phyloP scores from a whole-genome alignment of 805 yeast genomes.

The Metschnikowia lochheadii region DNA sequence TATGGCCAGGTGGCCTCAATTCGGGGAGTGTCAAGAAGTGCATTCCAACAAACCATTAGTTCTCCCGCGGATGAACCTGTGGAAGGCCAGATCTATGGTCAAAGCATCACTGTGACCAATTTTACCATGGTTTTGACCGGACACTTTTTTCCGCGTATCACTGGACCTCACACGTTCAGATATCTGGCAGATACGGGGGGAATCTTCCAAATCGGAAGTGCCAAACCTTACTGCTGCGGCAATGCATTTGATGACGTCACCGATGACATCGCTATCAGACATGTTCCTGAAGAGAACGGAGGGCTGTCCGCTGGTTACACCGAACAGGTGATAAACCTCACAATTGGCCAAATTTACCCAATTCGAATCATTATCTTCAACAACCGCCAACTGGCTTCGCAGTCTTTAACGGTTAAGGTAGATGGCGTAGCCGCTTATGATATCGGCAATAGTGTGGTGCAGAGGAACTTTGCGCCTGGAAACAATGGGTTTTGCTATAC shows the following conservation, averaged over 20 bases:
- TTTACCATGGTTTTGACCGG: background rate
- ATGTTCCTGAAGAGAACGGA: constrained; percentile 10
- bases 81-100: background rate
- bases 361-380: constrained; percentile 1
- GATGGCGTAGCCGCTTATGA: no score
- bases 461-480: no score
- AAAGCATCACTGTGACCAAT: background rate
- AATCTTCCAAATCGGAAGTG: background rate
- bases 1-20: background rate
- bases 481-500: constrained; percentile 1
- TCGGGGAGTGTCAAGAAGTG: background rate
- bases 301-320: constrained; percentile 3
- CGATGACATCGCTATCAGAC: constrained; percentile 5
- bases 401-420: no score
- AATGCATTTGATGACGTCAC: constrained; percentile 8
- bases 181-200: background rate
- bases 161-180: background rate
- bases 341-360: background rate
- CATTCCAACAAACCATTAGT: background rate
- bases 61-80: background rate
- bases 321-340: background rate
- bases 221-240: constrained; percentile 8
- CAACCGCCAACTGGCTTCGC: constrained; percentile 6
- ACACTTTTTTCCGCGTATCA: background rate
- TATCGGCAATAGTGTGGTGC: no score